Evolutionary conservation across 208 protist species (phyloP).

Genomic region (Trichomonas vaginalis): DNA sequence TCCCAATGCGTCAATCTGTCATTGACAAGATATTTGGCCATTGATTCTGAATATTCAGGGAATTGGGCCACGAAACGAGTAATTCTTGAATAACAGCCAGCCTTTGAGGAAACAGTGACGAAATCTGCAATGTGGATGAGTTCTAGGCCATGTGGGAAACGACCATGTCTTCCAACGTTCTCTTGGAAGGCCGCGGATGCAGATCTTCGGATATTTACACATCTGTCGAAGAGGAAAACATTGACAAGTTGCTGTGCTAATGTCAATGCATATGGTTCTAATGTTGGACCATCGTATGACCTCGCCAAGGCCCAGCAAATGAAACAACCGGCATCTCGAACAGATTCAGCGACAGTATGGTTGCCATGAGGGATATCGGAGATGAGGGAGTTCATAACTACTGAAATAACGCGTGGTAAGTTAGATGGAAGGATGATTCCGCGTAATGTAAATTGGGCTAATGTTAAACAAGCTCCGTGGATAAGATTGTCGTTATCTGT

Average conservation of each 20-base stretch:
- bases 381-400: slow-evolving; percentile 53
- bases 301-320: slow-evolving; percentile 89
- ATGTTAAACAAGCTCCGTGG: slow-evolving; percentile 77
- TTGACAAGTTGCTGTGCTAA: slow-evolving; percentile 40
- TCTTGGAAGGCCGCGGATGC: slow-evolving; percentile 59
- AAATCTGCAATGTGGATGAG: slow-evolving; percentile 83
- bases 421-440: slow-evolving; percentile 62
- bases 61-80: slow-evolving; percentile 43
- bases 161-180: slow-evolving; percentile 59
- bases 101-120: slow-evolving; percentile 68
- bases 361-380: slow-evolving; percentile 77
- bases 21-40: neutral
- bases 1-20: neutral
- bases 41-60: neutral
- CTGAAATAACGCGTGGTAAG: slow-evolving; percentile 50
- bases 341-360: slow-evolving; percentile 77
- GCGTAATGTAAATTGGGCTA: slow-evolving; percentile 79
- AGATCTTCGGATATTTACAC: slow-evolving; percentile 55
- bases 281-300: slow-evolving; percentile 68
- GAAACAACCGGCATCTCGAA: slow-evolving; percentile 91
- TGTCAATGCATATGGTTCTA: slow-evolving; percentile 29
- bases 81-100: slow-evolving; percentile 63
- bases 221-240: slow-evolving; percentile 47
- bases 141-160: slow-evolving; percentile 81
- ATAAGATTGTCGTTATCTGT: slow-evolving; percentile 43